These are phyloP conservation scores for Coemansia sp. DNA, from an alignment of 192 early-diverging fungal species.

Conservation along the genomic window DNA sequence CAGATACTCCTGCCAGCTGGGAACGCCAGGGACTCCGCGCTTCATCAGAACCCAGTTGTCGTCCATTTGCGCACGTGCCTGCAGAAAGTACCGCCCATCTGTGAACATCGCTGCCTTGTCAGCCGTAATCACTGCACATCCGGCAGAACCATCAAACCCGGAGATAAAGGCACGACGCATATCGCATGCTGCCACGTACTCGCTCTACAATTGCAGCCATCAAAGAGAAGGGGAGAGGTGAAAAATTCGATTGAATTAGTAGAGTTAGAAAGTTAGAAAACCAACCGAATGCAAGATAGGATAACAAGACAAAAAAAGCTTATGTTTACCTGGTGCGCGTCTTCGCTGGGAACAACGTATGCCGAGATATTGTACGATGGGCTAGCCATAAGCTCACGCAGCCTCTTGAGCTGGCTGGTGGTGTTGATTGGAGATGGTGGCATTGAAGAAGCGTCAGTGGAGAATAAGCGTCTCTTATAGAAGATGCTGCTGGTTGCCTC, in stretches of 20 bases:
- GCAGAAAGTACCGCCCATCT: slow-evolving; percentile 97
- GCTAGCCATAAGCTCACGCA: slow-evolving; percentile 65
- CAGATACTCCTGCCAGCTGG: slow-evolving; percentile 89
- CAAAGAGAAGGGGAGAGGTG: neutral
- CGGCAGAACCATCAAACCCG: slow-evolving; percentile 98
- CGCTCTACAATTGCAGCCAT: slow-evolving; percentile 62
- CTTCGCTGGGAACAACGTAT: slow-evolving; percentile 90
- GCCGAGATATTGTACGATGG: slow-evolving; percentile 58
- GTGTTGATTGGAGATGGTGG: slow-evolving; percentile 47
- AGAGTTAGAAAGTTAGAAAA: slow-evolving; percentile 1
- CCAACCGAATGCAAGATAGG: neutral
- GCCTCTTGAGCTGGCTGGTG: slow-evolving; percentile 55
- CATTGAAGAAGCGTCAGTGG: slow-evolving; percentile 11
- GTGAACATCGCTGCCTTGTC: slow-evolving; percentile 89
- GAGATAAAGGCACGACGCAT: slow-evolving; percentile 88
- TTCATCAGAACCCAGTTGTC: slow-evolving; percentile 95
- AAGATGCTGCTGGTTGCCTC: neutral
- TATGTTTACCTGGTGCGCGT: slow-evolving; percentile 85
- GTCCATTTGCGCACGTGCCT: slow-evolving; percentile 91
- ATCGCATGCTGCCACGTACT: slow-evolving; percentile 92
- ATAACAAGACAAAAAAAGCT: neutral
- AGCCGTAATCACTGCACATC: slow-evolving; percentile 82
- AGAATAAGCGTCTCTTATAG: slow-evolving; percentile 10
- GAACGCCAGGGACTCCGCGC: slow-evolving; percentile 81
- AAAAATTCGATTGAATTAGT: neutral